A percentile compares a stretch with the other conserved stretches of the same genome.
phyloP scores from a whole-genome alignment of 2,329 filamentous ascomycete species.

The Lomentospora prolificans region DNA sequence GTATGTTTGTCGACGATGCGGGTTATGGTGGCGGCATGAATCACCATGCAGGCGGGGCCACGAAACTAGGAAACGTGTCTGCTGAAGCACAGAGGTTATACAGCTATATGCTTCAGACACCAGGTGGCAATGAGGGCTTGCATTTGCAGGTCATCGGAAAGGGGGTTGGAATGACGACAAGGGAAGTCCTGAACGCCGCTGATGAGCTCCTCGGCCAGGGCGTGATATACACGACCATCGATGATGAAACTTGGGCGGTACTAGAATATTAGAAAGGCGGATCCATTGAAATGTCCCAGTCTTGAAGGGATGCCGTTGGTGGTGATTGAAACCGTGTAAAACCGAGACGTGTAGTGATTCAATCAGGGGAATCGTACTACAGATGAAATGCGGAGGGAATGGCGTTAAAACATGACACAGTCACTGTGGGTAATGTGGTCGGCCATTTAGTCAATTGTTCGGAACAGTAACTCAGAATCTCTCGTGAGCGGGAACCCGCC shows the following conservation, averaged over 20 bases:
- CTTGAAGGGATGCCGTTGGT: not conserved
- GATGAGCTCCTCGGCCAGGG: constrained; percentile 70
- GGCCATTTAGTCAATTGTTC: not conserved
- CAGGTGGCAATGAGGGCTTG: constrained; percentile 71
- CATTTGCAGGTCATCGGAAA: constrained; percentile 69
- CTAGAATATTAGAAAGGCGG: constrained; percentile 49
- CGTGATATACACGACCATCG: constrained; percentile 80
- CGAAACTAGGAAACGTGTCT: constrained; percentile 39
- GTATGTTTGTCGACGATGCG: constrained; percentile 49
- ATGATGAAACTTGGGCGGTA: constrained; percentile 86
- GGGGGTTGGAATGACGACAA: constrained; percentile 52
- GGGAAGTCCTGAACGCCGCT: constrained; percentile 65
- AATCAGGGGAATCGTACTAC: not conserved
- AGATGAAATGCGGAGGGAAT: not conserved
- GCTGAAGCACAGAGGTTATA: constrained; percentile 59
- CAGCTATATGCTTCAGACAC: constrained; percentile 53
- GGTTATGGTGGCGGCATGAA: constrained; percentile 27
- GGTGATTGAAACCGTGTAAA: not conserved
- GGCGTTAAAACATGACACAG: not conserved
- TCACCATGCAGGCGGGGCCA: constrained; percentile 13
- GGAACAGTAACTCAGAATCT: too few species aligned
- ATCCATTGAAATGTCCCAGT: too few species aligned
- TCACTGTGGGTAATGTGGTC: not conserved
- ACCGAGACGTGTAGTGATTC: not conserved
- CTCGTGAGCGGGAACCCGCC: not conserved